Base-by-base conservation (phyloP, 2,329 filamentous ascomycete species). In the Rhynchosporium secalis region DNA sequence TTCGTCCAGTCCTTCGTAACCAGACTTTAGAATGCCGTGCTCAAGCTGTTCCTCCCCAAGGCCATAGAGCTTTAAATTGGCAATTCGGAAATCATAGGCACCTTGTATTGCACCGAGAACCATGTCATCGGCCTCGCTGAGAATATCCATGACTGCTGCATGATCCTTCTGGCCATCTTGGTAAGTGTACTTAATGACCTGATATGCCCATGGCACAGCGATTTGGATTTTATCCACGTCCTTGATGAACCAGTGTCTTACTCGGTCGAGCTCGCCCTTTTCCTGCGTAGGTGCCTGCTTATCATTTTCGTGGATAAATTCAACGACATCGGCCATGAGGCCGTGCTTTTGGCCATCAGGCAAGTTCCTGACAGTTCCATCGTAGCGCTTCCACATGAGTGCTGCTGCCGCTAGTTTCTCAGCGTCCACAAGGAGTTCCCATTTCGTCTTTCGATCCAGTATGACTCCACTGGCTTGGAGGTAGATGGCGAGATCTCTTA, bases 171-270 rank as follows among this genome's bases (percentile, higher is more conserved):
- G 72, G 40, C 82, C 80, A 56, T 87, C 86, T 61, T 85, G 84
- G 70, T 88, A 89, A 62, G 89, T 80, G 61, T 89, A 84, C 73
- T 90, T 91, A 74, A 94, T 87, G 13, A 87, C 86, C 73, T 90
- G 87, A 70, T 86, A 90, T 8, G 89, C 86, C 88, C 90, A 95
- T 0, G 90, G 89, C 54, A 96, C 81, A 48, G 95, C 86, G 61
- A 90, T 80, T 60, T 92, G 86, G 67, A 96, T 81, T 33, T 84
- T 83, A 75, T 85, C 84, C 38, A 92, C 81, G 71, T 93, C 90
- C 68, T 89, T 83, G 65, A 92, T 81, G 71, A 97, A 96, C 86
- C 91, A 97, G 69, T 92, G 87, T n/a, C 92, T 85, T 15, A 96
- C 86, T 7, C 83, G 80, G 71, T 96, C 92, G 9, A 88, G 84